These are phyloP conservation scores for Cadophora sp. DNA, from an alignment of 2,329 filamentous ascomycete species.

Conservation along the genomic window DNA sequence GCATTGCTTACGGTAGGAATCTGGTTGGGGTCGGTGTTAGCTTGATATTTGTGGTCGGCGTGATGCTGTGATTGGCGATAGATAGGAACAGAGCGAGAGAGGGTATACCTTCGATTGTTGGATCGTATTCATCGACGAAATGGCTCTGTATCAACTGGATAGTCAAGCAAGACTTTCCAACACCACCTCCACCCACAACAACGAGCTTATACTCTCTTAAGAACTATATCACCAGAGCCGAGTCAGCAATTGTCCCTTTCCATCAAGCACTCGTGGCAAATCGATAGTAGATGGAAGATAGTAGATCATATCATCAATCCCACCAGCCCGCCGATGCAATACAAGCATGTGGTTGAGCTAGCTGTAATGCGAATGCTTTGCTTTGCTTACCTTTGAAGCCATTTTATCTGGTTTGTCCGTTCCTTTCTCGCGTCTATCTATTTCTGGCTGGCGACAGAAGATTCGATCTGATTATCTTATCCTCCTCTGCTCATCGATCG, in stretches of 20 bases:
- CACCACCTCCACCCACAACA: constrained; percentile 96
- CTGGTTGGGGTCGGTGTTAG: constrained; percentile 53
- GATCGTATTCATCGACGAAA: constrained; percentile 99
- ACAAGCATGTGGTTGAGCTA: neutral
- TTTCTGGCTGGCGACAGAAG: constrained; percentile 26
- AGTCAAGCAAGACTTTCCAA: constrained; percentile 98
- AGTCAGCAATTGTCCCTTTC: constrained; percentile 16
- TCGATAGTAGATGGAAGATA: neutral
- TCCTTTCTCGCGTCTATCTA: constrained; percentile 27
- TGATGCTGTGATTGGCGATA: neutral
- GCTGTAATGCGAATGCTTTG: neutral
- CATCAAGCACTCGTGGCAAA: neutral
- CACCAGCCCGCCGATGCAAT: neutral
- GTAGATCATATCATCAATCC: neutral
- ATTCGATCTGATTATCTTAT: neutral
- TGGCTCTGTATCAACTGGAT: constrained; percentile 88
- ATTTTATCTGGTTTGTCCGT: constrained; percentile 35
- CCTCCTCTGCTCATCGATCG: constrained; percentile 5
- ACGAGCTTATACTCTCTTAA: constrained; percentile 94
- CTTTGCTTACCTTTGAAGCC: constrained; percentile 47
- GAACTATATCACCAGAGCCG: constrained; percentile 59
- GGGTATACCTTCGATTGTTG: constrained; percentile 91
- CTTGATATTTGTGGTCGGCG: neutral
- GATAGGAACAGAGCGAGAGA: constrained; percentile 16
- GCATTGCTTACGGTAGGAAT: constrained; percentile 99